Base-by-base conservation (phyloP, 306 rosid genomes). In the Senna siamea region DNA sequence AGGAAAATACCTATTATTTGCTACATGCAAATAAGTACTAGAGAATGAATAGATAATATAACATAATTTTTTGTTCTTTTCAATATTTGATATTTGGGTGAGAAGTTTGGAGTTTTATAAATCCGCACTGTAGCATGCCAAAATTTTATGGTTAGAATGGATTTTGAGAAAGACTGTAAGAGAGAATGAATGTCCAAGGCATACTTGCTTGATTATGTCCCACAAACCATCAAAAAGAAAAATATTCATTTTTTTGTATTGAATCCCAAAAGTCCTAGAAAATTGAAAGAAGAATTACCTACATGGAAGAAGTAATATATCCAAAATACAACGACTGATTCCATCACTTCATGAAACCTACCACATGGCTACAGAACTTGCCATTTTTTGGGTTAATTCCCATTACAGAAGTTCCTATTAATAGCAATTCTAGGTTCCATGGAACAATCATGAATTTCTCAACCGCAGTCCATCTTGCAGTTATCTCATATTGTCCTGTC, bases 381-480 rank as follows among this genome's bases (percentile, higher is more conserved):
- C 97, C 96, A 53, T 84, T 92, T 66, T 84, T 85, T 2, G 95
- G 95, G 80, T 92, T 94, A 74, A 94, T 79, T 15, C 99, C 96
- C 96, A 94, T 88, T 23, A 92, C 82, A 37, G 99, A 91, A 56
- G 89, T 92, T 69, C 97, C 96, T 0, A 93, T 88, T 61, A 94
- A 94, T 41, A 89, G 80, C 79, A 92, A 57, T 74, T 94, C 93
- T 28, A 97, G 99, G 83, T 88, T 91, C 99, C 99, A 92, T 1
- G 99, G 99, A 66, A 92, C 86, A 65, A 84, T 84, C 73, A 56
- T 30, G 83, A 94, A 92, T 68, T 70, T 92, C 99, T 89, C 88
- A 47, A 88, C 87, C 99, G 89, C 88, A 15, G 93, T 89, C 99
- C 99, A 94, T 74, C 99, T 85, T 55, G 96, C 89, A 65, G 97